Evolutionary conservation across 768 basidiomycete genomes (phyloP).

Genomic region (Pulveroboletus sp.): DNA sequence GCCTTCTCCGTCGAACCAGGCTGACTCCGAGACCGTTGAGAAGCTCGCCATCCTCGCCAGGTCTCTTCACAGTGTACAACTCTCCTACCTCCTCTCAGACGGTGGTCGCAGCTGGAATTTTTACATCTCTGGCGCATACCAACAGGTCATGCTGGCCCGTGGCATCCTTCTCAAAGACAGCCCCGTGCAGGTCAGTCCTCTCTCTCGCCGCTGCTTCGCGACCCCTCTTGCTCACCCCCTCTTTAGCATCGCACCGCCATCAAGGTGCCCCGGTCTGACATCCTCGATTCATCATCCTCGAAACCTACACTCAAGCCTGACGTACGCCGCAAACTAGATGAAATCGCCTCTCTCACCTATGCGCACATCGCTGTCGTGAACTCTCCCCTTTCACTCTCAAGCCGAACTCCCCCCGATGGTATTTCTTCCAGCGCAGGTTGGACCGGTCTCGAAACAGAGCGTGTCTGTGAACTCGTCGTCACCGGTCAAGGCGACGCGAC

Average conservation of each 20-base stretch:
- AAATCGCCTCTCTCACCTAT: slow-evolving; percentile 87
- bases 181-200: slow-evolving; percentile 65
- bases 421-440: slow-evolving; percentile 75
- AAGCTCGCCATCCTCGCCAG: slow-evolving; percentile 78
- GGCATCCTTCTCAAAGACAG: slow-evolving; percentile 87
- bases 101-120: slow-evolving; percentile 77
- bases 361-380: slow-evolving; percentile 95
- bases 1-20: slow-evolving; percentile 31
- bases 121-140: slow-evolving; percentile 85
- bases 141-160: slow-evolving; percentile 86
- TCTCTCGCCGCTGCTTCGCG: background rate
- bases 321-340: slow-evolving; percentile 82
- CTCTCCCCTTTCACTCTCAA: slow-evolving; percentile 68
- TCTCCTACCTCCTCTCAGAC: slow-evolving; percentile 72
- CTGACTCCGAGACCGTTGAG: slow-evolving; percentile 70
- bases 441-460: slow-evolving; percentile 90
- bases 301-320: slow-evolving; percentile 78
- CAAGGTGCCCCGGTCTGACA: slow-evolving; percentile 88
- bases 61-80: slow-evolving; percentile 76
- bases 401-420: slow-evolving; percentile 71
- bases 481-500: slow-evolving; percentile 87
- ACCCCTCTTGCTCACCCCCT: slow-evolving; percentile 15
- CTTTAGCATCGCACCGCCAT: slow-evolving; percentile 76
- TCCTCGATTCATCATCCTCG: slow-evolving; percentile 79
- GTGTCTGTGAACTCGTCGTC: slow-evolving; percentile 88